Conservation (phyloP, 371 early-diverging fungal species). For the Mortierella sp. region DNA sequence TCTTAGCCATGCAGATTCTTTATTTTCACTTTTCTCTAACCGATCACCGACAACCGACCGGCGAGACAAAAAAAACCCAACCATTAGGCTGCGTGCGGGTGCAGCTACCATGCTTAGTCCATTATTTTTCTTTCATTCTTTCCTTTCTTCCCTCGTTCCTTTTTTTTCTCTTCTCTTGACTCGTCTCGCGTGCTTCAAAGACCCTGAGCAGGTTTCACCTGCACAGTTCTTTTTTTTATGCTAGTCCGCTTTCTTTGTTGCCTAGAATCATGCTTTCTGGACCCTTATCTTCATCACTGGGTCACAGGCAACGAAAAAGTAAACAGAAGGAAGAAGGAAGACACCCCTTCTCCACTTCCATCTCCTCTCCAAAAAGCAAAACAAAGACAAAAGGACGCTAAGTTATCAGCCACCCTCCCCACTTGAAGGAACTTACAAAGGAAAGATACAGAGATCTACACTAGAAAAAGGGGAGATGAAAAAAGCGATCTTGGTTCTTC, state of each 20-base stretch:
- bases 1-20: background rate
- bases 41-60: background rate
- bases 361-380: background rate
- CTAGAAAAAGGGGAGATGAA: background rate
- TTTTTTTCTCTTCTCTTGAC: background rate
- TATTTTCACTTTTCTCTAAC: background rate
- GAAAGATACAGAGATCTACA: conserved; percentile 1
- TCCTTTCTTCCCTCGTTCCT: background rate
- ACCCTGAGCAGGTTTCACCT: background rate
- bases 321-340: background rate
- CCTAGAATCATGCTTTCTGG: background rate
- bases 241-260: background rate
- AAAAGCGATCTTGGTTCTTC: background rate
- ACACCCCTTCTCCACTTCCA: background rate
- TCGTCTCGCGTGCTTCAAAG: background rate
- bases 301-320: background rate
- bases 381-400: background rate
- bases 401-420: background rate
- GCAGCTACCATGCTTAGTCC: background rate
- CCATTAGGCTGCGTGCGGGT: background rate
- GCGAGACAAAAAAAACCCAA: background rate
- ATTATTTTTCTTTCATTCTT: background rate
- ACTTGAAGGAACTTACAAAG: background rate
- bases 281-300: background rate
- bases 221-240: background rate